phyloP scores from a whole-genome alignment of 2,329 filamentous ascomycete genomes.

The Blastomyces percursus region DNA sequence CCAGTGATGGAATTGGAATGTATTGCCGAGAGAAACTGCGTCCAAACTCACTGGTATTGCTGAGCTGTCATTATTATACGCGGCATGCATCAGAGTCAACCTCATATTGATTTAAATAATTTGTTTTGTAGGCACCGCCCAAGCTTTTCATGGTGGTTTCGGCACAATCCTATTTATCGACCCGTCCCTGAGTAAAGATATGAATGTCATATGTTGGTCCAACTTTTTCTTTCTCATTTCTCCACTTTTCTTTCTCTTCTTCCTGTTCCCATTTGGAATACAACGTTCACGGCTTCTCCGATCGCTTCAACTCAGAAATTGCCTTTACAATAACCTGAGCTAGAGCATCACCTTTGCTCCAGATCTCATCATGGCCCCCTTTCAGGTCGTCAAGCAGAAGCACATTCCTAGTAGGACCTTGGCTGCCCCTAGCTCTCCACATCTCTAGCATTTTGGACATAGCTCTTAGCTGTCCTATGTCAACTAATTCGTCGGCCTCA shows the following conservation, averaged over 20 bases:
- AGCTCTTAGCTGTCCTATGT: slow-evolving; percentile 26
- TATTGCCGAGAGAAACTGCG: not conserved
- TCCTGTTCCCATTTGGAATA: not conserved
- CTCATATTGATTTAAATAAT: not conserved
- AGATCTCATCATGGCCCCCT: slow-evolving; percentile 34
- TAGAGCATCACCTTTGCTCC: slow-evolving; percentile 32
- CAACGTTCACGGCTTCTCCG: slow-evolving; percentile 5
- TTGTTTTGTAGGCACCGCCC: not conserved
- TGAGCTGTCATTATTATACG: not conserved
- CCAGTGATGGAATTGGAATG: not conserved
- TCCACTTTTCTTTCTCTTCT: too few relatives aligned
- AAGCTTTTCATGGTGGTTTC: not conserved
- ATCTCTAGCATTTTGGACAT: slow-evolving; percentile 43
- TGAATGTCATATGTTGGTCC: not conserved
- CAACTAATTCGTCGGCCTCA: slow-evolving; percentile 32
- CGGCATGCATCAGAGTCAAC: not conserved
- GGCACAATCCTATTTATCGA: not conserved
- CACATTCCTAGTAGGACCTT: slow-evolving; percentile 30
- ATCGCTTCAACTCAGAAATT: slow-evolving; percentile 21
- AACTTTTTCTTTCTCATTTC: not conserved
- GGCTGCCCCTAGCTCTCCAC: slow-evolving; percentile 36
- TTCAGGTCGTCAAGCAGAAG: slow-evolving; percentile 29
- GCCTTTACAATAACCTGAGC: slow-evolving; percentile 27
- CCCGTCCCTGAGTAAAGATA: not conserved
- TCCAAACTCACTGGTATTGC: not conserved